Evolutionary conservation across 2,329 filamentous ascomycete species (phyloP).

Genomic region (Colletotrichum siamense): DNA sequence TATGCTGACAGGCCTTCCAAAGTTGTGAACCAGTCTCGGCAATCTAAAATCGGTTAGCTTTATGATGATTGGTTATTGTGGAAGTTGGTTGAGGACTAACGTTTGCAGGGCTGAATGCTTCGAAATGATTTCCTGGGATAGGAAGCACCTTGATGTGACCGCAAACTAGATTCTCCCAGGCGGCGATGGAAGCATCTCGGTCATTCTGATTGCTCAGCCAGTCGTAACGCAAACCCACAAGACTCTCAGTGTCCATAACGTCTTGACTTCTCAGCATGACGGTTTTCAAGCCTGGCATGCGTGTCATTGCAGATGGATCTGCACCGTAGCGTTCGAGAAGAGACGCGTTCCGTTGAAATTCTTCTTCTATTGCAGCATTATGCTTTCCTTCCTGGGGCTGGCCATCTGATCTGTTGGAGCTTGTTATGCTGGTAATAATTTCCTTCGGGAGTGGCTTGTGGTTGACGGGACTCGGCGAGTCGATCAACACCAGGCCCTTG

Average conservation of each 20-base stretch:
- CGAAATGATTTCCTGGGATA: not conserved
- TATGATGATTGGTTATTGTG: not conserved
- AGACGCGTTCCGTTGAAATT: not conserved
- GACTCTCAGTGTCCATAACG: not conserved
- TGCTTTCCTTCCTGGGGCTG: not conserved
- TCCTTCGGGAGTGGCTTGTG: not conserved
- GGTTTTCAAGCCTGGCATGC: not conserved
- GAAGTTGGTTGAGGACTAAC: not conserved
- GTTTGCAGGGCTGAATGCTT: not conserved
- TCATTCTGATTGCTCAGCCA: not conserved
- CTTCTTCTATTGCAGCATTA: not conserved
- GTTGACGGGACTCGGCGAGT: not conserved
- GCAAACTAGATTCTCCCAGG: not conserved
- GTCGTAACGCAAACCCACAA: not conserved
- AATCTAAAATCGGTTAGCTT: not conserved
- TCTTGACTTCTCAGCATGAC: not conserved
- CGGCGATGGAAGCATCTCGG: not conserved
- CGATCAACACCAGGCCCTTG: not conserved
- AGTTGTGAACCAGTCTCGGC: not conserved
- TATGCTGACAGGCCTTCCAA: not conserved
- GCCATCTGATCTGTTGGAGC: not conserved
- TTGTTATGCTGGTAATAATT: not conserved
- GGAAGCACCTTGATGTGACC: not conserved
- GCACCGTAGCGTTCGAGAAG: not conserved
- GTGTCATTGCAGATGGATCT: not conserved